Evolutionary conservation across 2,329 filamentous ascomycete species (phyloP).

Genomic region (Colletotrichum filicis): DNA sequence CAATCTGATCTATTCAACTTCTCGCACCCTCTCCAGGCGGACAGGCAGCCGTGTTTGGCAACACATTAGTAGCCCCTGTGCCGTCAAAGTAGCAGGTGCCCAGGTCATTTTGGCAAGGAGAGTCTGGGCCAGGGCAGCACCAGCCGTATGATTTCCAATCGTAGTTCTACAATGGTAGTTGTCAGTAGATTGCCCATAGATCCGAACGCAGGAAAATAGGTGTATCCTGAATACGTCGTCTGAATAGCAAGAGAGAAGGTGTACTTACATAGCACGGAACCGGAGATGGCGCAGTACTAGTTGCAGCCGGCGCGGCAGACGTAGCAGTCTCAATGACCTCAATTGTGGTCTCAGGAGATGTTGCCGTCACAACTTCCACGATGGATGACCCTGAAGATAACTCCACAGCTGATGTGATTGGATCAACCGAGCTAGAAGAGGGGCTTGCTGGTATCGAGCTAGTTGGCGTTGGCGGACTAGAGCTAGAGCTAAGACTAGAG

Average conservation of each 20-base stretch:
- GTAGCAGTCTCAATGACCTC: neutral
- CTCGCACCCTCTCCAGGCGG: neutral
- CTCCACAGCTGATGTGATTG: neutral
- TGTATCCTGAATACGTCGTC: neutral
- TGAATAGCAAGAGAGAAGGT: neutral
- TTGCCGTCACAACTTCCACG: neutral
- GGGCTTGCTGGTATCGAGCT: neutral
- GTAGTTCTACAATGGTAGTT: neutral
- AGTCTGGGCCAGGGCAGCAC: neutral
- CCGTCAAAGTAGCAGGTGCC: neutral
- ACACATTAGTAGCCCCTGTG: neutral
- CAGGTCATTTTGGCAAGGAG: neutral
- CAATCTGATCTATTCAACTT: neutral
- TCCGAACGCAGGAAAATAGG: neutral
- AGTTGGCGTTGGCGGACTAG: neutral
- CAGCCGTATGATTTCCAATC: neutral
- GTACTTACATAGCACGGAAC: slow-evolving; percentile 18
- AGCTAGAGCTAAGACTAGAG: neutral
- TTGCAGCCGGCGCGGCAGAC: neutral
- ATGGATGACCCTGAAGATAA: neutral
- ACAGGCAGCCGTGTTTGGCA: neutral
- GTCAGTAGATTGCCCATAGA: neutral
- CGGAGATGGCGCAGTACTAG: neutral
- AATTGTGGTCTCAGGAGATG: neutral
- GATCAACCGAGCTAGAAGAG: neutral